phyloP scores from a whole-genome alignment of 257 asterid species.

The Anisodus tanguticus region DNA sequence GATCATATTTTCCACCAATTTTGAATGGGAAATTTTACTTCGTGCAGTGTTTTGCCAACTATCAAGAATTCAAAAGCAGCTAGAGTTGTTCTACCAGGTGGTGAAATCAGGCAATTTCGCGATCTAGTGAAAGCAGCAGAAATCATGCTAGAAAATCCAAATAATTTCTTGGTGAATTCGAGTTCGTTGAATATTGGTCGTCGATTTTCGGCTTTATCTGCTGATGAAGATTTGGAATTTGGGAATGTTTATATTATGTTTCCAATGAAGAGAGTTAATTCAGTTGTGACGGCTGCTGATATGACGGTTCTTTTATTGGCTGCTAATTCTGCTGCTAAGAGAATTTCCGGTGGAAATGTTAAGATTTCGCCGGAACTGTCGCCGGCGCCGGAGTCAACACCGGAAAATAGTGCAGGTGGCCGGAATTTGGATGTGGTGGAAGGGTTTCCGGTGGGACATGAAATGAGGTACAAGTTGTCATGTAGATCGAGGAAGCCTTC shows the following conservation, averaged over 20 bases:
- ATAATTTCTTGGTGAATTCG: conserved; percentile 44
- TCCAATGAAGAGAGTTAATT: conserved; percentile 58
- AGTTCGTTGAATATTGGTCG: conserved; percentile 45
- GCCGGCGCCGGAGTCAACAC: conserved; percentile 9
- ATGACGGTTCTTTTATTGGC: conserved; percentile 48
- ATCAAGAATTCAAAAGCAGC: conserved; percentile 39
- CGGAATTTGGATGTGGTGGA: conserved; percentile 29
- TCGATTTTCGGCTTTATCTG: conserved; percentile 49
- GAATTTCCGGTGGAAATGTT: conserved; percentile 37
- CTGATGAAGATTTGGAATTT: conserved; percentile 58
- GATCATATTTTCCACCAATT: too few species aligned
- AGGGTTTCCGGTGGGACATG: conserved; percentile 32
- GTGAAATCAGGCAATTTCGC: conserved; percentile 44
- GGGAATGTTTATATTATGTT: conserved; percentile 54
- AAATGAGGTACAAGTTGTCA: conserved; percentile 30
- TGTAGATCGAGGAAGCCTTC: conserved; percentile 48
- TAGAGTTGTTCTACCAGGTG: conserved; percentile 45
- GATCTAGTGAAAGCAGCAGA: conserved; percentile 47
- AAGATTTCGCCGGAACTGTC: conserved; percentile 29
- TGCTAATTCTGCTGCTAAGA: conserved; percentile 45
- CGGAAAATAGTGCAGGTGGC: neutral
- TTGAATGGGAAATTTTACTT: conserved; percentile 40
- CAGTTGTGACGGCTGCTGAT: conserved; percentile 52
- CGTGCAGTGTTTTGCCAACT: conserved; percentile 35
- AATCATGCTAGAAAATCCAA: conserved; percentile 46